phyloP scores from a whole-genome alignment of 768 basidiomycete species.

The Lactarius vividus region DNA sequence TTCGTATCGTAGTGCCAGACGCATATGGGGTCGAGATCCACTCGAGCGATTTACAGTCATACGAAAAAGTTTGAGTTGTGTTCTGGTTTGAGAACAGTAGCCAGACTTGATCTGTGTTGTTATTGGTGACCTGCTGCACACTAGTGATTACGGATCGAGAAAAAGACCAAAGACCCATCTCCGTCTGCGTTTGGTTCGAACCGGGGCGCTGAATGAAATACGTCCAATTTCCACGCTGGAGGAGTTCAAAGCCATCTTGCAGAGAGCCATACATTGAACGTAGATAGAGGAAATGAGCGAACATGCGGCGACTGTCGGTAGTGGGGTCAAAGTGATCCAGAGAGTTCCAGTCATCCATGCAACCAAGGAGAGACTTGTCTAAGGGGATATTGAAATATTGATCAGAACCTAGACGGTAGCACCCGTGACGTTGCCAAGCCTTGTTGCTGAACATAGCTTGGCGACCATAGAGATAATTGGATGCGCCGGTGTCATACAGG shows the following conservation, averaged over 20 bases:
- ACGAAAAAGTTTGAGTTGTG: constrained; percentile 57
- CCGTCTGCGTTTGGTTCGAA: constrained; percentile 75
- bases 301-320: constrained; percentile 67
- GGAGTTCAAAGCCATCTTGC: constrained; percentile 86
- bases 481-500: constrained; percentile 79
- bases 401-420: constrained; percentile 83
- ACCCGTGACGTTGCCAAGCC: constrained; percentile 93
- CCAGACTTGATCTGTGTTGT: constrained; percentile 70
- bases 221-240: constrained; percentile 85
- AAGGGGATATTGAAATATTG: constrained; percentile 95
- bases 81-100: constrained; percentile 88
- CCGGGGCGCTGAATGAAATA: constrained; percentile 74
- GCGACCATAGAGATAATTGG: constrained; percentile 92
- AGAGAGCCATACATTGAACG: constrained; percentile 67
- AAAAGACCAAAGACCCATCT: constrained; percentile 86
- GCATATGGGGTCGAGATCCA: constrained; percentile 84
- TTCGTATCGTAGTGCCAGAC: constrained; percentile 59
- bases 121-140: constrained; percentile 63
- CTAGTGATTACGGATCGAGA: constrained; percentile 59
- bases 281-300: constrained; percentile 69
- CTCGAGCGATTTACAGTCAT: constrained; percentile 50
- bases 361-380: constrained; percentile 74
- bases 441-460: constrained; percentile 84
- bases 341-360: constrained; percentile 87
- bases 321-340: constrained; percentile 96